These are phyloP conservation scores for Nemania diffusa DNA, from an alignment of 2,329 filamentous ascomycete genomes.

Conservation along the genomic window DNA sequence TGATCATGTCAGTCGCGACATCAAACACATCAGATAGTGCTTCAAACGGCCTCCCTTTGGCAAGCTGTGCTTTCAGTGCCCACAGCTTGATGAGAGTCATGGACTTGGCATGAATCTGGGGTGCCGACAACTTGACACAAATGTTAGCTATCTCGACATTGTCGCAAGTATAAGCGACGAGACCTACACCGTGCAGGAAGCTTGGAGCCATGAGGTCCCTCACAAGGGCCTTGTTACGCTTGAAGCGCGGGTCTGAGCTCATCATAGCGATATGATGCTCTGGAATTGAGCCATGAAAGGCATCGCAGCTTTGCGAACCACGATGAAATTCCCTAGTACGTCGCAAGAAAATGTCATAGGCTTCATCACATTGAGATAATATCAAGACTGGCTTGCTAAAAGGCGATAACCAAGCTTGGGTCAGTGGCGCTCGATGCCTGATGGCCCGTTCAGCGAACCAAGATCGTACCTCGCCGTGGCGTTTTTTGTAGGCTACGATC, in stretches of 20 bases:
- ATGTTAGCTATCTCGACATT: too few species aligned
- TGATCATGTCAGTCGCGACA: slow-evolving; percentile 49
- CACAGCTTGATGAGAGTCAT: slow-evolving; percentile 50
- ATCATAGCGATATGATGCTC: not conserved
- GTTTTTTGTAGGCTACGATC: too few species aligned
- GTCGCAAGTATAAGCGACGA: too few species aligned
- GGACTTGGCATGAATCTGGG: slow-evolving; percentile 49
- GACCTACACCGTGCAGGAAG: slow-evolving; percentile 52
- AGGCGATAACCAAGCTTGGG: too few species aligned
- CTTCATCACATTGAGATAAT: not conserved
- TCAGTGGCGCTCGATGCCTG: too few species aligned
- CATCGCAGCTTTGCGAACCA: not conserved
- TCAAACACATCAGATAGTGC: slow-evolving; percentile 49
- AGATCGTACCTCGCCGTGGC: too few species aligned
- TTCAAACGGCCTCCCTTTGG: slow-evolving; percentile 47
- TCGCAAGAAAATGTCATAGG: not conserved
- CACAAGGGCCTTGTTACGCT: slow-evolving; percentile 50
- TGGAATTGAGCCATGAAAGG: not conserved
- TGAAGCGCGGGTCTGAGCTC: slow-evolving; percentile 46
- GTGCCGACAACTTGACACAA: slow-evolving; percentile 50
- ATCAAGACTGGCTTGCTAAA: too few species aligned
- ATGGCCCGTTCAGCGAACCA: too few species aligned
- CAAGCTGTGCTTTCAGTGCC: slow-evolving; percentile 47
- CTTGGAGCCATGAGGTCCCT: slow-evolving; percentile 53
- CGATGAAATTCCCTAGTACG: not conserved